phyloP scores from a whole-genome alignment of 805 yeast genomes.

The Lipomyces mesembrius region DNA sequence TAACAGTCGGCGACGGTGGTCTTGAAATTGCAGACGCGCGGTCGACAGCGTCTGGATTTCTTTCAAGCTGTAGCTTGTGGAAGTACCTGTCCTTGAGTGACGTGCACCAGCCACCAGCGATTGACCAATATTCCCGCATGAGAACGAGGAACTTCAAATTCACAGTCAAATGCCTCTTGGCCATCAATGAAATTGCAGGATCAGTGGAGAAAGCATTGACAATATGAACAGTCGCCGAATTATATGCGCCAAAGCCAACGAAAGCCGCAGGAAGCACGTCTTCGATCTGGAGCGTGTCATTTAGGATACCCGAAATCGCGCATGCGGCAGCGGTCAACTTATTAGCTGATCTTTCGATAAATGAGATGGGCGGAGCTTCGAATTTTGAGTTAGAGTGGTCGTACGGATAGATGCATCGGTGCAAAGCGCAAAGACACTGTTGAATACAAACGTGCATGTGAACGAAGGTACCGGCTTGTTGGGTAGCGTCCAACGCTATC shows the following conservation, averaged over 20 bases:
- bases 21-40: constrained; percentile 24
- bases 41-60: constrained; percentile 24
- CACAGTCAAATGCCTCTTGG: constrained; percentile 45
- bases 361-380: constrained; percentile 43
- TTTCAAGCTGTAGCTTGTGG: constrained; percentile 34
- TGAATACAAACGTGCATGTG: constrained; percentile 45
- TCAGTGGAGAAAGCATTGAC: constrained; percentile 45
- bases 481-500: constrained; percentile 39
- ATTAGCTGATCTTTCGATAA: constrained; percentile 43
- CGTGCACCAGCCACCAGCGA: constrained; percentile 47
- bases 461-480: constrained; percentile 43
- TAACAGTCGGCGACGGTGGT: constrained; percentile 37
- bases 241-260: constrained; percentile 46
- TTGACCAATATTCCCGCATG: constrained; percentile 46
- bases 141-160: constrained; percentile 43
- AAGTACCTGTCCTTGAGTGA: constrained; percentile 44
- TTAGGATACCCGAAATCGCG: constrained; percentile 42
- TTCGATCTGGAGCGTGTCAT: constrained; percentile 42
- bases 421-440: constrained; percentile 43
- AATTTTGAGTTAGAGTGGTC: constrained; percentile 39
- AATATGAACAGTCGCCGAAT: constrained; percentile 46
- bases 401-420: constrained; percentile 45
- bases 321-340: constrained; percentile 45
- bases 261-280: constrained; percentile 46
- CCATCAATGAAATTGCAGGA: constrained; percentile 40